Conservation (phyloP, 768 basidiomycete genomes). For the Russula compacta region DNA sequence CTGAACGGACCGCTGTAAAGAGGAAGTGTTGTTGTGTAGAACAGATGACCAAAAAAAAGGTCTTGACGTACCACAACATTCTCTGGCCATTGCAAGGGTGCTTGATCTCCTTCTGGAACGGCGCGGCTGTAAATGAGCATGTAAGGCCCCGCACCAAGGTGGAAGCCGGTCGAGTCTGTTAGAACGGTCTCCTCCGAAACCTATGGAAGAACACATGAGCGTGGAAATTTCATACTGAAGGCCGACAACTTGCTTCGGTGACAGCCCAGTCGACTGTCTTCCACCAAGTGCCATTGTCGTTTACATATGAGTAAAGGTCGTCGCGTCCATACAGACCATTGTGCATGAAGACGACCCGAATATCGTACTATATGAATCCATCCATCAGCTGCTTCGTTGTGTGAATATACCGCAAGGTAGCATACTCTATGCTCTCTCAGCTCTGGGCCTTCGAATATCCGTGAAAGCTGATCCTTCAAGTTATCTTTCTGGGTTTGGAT, state of each 20-base stretch:
- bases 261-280: constrained; percentile 66
- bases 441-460: constrained; percentile 53
- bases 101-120: constrained; percentile 22
- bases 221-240: neutral
- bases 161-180: constrained; percentile 60
- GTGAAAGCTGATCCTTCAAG: constrained; percentile 37
- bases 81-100: constrained; percentile 26
- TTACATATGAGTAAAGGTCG: constrained; percentile 71
- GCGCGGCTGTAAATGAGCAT: constrained; percentile 57
- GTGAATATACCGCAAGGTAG: neutral
- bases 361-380: constrained; percentile 51
- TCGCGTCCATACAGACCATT: constrained; percentile 71
- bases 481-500: constrained; percentile 41
- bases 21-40: neutral
- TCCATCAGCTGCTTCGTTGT: neutral
- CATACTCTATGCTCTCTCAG: constrained; percentile 51
- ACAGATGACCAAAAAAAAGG: neutral
- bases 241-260: constrained; percentile 39
- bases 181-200: constrained; percentile 63
- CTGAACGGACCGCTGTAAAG: constrained; percentile 29
- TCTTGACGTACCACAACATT: constrained; percentile 23
- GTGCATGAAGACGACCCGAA: constrained; percentile 69
- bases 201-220: constrained; percentile 29
- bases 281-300: constrained; percentile 67
- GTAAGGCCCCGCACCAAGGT: constrained; percentile 71